Evolutionary conservation across 805 yeast genomes (phyloP).

Genomic region (Kazachstania martiniae): DNA sequence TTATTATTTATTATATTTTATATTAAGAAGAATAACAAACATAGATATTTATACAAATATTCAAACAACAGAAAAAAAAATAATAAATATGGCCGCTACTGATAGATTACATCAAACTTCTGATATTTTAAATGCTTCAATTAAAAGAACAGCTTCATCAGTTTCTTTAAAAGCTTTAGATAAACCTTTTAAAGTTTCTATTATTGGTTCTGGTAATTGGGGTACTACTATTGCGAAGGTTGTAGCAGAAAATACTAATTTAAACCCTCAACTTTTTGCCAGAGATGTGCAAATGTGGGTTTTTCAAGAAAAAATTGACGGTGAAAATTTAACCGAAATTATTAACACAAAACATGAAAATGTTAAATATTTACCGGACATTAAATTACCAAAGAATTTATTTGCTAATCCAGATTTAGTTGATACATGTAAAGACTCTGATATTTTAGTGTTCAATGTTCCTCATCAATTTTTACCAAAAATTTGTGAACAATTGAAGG

Average conservation of each 20-base stretch:
- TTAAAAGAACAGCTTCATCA: slow-evolving; percentile 9
- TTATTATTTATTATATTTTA: no score
- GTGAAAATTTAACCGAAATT: slow-evolving; percentile 75
- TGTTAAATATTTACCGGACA: slow-evolving; percentile 87
- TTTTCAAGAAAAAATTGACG: slow-evolving; percentile 72
- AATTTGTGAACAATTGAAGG: slow-evolving; percentile 66
- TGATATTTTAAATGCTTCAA: slow-evolving; percentile 17
- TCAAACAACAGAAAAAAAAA: neutral
- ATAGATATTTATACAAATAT: no score
- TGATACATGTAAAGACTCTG: slow-evolving; percentile 69
- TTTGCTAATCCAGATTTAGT: slow-evolving; percentile 78
- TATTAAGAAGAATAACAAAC: no score
- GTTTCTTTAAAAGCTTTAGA: slow-evolving; percentile 10
- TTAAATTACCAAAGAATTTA: slow-evolving; percentile 76
- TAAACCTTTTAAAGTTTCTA: slow-evolving; percentile 46
- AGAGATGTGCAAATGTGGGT: slow-evolving; percentile 93
- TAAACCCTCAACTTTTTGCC: slow-evolving; percentile 62
- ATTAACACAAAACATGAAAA: slow-evolving; percentile 88
- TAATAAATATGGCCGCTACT: slow-evolving; percentile 19
- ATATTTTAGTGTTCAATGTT: slow-evolving; percentile 82
- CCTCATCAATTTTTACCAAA: slow-evolving; percentile 92
- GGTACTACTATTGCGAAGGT: slow-evolving; percentile 97
- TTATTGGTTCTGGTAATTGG: slow-evolving; percentile 96
- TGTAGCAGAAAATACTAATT: slow-evolving; percentile 75
- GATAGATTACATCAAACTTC: slow-evolving; percentile 26